Conservation (phyloP, 257 asterid genomes). For the Jacaranda mimosifolia region DNA sequence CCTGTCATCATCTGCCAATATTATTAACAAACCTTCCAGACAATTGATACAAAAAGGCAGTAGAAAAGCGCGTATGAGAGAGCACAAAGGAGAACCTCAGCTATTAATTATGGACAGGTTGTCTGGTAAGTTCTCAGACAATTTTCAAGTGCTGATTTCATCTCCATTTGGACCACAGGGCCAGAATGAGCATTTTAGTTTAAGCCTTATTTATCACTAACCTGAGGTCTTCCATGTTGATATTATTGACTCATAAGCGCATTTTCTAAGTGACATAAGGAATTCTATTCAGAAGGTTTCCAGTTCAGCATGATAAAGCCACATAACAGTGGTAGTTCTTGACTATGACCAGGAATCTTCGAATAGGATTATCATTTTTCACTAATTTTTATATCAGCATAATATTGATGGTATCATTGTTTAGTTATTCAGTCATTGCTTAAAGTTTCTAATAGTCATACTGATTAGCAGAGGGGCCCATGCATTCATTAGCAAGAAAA, state of each 20-base stretch:
- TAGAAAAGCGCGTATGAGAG: not conserved
- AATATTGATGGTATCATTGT: not conserved
- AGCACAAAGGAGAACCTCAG: not conserved
- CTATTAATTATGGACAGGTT: not conserved
- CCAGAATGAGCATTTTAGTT: slow-evolving; percentile 4
- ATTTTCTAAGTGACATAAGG: not conserved
- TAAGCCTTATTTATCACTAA: not conserved
- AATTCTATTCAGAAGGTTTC: not conserved
- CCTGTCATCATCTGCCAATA: not conserved
- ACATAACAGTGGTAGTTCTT: not conserved
- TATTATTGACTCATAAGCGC: not conserved
- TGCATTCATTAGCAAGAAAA: slow-evolving; percentile 22
- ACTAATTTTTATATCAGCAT: slow-evolving; percentile 3
- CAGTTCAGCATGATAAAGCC: slow-evolving; percentile 4
- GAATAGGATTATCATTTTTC: slow-evolving; percentile 2
- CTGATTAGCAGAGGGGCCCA: slow-evolving; percentile 9
- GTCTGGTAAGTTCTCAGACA: not conserved
- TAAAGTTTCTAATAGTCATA: not conserved
- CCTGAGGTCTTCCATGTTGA: not conserved
- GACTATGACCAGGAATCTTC: not conserved
- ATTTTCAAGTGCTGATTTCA: not conserved
- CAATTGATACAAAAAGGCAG: not conserved
- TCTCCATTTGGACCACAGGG: not conserved
- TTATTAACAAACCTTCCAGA: not conserved
- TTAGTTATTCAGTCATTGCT: slow-evolving; percentile 15